Evolutionary conservation across 352 stramenopile species (phyloP).

Genomic region (Saprolegnia parasitica): DNA sequence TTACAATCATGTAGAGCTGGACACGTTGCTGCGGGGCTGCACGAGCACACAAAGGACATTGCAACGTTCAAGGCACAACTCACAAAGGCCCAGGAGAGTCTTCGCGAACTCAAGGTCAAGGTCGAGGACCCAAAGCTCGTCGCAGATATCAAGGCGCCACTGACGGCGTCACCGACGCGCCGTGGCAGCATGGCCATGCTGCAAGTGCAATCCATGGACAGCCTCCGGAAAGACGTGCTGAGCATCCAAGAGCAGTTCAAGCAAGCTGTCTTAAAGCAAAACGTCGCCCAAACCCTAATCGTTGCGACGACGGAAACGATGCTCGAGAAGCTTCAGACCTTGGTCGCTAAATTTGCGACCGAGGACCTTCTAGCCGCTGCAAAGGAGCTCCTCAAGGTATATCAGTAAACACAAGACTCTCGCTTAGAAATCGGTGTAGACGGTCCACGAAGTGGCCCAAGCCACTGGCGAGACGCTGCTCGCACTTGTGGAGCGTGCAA

Average conservation of each 20-base stretch:
- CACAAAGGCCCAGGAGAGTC: not conserved
- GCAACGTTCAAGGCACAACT: constrained; percentile 37
- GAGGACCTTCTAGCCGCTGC: constrained; percentile 39
- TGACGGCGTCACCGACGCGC: not conserved
- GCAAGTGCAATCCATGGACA: constrained; percentile 6
- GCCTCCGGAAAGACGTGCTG: constrained; percentile 20
- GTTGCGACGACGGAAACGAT: constrained; percentile 44
- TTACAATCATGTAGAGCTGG: constrained; percentile 29
- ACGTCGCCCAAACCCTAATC: constrained; percentile 31
- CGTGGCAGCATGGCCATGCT: not conserved
- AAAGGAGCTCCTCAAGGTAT: constrained; percentile 38
- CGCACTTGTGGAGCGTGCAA: constrained; percentile 43
- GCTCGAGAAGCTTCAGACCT: constrained; percentile 39
- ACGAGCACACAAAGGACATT: constrained; percentile 39
- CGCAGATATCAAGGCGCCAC: not conserved
- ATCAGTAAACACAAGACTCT: constrained; percentile 30
- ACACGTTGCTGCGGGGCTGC: constrained; percentile 39
- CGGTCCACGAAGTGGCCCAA: constrained; percentile 42
- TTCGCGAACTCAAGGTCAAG: constrained; percentile 11
- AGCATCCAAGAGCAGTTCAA: constrained; percentile 27
- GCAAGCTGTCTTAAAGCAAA: constrained; percentile 24
- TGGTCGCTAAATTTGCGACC: constrained; percentile 32
- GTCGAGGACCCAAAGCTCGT: constrained; percentile 7
- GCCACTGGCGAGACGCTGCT: constrained; percentile 45
- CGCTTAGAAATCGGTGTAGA: constrained; percentile 31